phyloP scores from a whole-genome alignment of 495 filamentous ascomycete genomes.

The Aspergillus affinis region DNA sequence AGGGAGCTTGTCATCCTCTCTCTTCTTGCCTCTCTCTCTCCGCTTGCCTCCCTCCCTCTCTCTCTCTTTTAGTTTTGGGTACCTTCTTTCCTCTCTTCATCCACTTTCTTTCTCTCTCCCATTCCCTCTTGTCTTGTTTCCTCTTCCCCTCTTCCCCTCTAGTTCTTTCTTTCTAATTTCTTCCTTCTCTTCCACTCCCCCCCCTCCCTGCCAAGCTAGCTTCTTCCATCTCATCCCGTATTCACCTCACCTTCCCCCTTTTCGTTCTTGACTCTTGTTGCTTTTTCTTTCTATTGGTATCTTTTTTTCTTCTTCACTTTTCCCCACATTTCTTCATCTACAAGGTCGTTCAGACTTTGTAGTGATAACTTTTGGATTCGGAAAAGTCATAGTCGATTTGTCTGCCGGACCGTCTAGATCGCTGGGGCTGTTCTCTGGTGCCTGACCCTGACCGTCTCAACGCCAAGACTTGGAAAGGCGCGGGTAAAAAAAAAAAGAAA shows the following conservation, averaged over 20 bases:
- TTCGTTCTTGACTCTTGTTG: conserved; percentile 18
- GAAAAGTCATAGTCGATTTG: conserved; percentile 6
- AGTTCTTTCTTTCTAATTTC: conserved; percentile 15
- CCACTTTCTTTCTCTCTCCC: conserved; percentile 31
- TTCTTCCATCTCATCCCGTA: conserved; percentile 13
- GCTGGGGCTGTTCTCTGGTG: background rate
- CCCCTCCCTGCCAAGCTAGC: conserved; percentile 2
- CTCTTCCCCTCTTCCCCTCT: conserved; percentile 16
- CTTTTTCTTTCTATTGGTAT: conserved; percentile 16
- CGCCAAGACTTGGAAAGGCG: conserved; percentile 5
- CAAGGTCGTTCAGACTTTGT: conserved; percentile 25
- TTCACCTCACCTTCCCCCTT: conserved; percentile 25
- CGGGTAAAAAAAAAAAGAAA: conserved; percentile 1
- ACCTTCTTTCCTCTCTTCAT: conserved; percentile 15
- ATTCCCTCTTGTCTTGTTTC: conserved; percentile 24
- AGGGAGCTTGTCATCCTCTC: background rate
- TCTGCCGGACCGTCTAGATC: background rate
- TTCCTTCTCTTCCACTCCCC: conserved; percentile 26
- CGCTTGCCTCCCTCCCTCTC: conserved; percentile 21
- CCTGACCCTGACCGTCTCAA: conserved; percentile 7
- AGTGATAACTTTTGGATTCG: conserved; percentile 15
- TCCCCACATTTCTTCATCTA: conserved; percentile 30
- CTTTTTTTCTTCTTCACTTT: conserved; percentile 35
- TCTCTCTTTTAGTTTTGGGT: conserved; percentile 31
- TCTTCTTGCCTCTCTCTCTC: conserved; percentile 6